Evolutionary conservation across 2,329 filamentous ascomycete genomes (phyloP).

Genomic region (Colletotrichum sp.): DNA sequence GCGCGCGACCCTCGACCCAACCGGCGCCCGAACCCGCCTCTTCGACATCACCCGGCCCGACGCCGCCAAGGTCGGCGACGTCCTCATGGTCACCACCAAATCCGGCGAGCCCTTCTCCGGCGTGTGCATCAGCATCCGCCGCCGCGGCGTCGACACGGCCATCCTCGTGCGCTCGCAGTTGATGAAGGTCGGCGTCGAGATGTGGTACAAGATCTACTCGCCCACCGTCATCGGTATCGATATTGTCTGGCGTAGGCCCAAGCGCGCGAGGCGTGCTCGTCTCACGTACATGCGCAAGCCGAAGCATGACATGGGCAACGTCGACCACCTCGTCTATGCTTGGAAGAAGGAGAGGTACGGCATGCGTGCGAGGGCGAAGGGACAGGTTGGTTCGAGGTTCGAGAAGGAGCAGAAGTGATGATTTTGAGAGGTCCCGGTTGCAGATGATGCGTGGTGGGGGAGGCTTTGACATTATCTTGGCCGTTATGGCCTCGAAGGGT

Average conservation of each 20-base stretch:
- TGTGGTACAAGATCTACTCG: slow-evolving; percentile 96
- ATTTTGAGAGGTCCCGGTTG: not conserved
- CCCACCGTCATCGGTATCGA: slow-evolving; percentile 91
- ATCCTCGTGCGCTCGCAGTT: slow-evolving; percentile 87
- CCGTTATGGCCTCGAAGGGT: not conserved
- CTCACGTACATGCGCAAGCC: slow-evolving; percentile 91
- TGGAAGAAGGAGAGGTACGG: slow-evolving; percentile 52
- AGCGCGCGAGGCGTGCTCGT: slow-evolving; percentile 84
- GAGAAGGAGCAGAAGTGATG: not conserved
- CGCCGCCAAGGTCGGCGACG: slow-evolving; percentile 83
- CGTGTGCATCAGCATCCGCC: slow-evolving; percentile 84
- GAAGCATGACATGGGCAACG: slow-evolving; percentile 85
- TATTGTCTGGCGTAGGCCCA: slow-evolving; percentile 84
- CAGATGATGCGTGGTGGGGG: not conserved
- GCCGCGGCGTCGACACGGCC: slow-evolving; percentile 86
- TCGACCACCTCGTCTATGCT: slow-evolving; percentile 75
- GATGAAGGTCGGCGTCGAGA: slow-evolving; percentile 88
- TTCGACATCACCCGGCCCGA: slow-evolving; percentile 82
- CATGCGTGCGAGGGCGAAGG: slow-evolving; percentile 30
- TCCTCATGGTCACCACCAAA: slow-evolving; percentile 86
- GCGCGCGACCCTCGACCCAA: slow-evolving; percentile 80
- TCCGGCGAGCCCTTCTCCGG: slow-evolving; percentile 86
- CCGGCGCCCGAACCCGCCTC: slow-evolving; percentile 79
- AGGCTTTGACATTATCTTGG: not conserved
- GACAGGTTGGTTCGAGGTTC: slow-evolving; percentile 10